A percentile compares a stretch with the other conserved stretches of the same genome.
Conservation (phyloP, 306 rosid genomes). For the Glycine soja region DNA sequence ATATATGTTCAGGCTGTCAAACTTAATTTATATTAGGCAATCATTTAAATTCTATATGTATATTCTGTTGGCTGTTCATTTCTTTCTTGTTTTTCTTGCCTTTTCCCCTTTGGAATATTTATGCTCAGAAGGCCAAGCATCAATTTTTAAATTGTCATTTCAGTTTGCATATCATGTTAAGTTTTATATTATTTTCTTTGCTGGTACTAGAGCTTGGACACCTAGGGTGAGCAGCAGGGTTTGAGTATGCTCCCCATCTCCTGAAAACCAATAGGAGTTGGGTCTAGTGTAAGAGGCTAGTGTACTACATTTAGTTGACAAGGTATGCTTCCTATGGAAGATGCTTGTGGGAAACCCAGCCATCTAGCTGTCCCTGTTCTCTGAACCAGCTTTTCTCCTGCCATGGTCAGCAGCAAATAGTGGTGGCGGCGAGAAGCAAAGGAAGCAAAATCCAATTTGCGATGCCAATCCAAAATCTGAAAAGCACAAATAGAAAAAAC, state of each 20-base stretch:
- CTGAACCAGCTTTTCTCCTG: too few relatives aligned
- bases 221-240: not conserved
- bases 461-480: not conserved
- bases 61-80: slow-evolving; percentile 36
- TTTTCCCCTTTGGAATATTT: not conserved
- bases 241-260: not conserved
- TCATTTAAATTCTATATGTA: slow-evolving; percentile 11
- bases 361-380: not conserved
- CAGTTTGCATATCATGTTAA: slow-evolving; percentile 14
- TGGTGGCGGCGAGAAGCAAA: not conserved
- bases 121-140: not conserved
- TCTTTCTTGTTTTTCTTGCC: not conserved
- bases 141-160: slow-evolving; percentile 19
- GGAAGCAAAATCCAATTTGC: not conserved
- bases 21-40: slow-evolving; percentile 34
- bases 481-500: too few relatives aligned
- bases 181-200: not conserved
- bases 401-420: not conserved
- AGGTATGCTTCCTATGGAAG: not conserved
- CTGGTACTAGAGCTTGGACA: not conserved
- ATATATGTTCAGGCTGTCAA: slow-evolving; percentile 35
- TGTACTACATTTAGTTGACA: not conserved
- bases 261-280: not conserved
- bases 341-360: not conserved
- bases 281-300: not conserved